These are phyloP conservation scores for Epichloe glyceriae DNA, from an alignment of 2,329 filamentous ascomycete genomes.

Conservation along the genomic window DNA sequence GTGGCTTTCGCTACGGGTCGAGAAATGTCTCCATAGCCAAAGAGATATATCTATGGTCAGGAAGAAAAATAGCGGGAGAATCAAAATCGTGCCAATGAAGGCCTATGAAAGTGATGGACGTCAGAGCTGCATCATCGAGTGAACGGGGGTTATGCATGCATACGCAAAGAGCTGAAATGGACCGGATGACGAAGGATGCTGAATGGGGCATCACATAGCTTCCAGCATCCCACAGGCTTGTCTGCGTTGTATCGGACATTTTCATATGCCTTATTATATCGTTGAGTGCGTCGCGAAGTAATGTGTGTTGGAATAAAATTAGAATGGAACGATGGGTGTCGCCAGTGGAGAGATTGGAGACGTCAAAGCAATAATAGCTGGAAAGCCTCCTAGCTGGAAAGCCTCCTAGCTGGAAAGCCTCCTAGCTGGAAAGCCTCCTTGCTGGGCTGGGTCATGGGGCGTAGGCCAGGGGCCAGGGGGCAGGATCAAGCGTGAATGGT, in stretches of 20 bases:
- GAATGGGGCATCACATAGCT: constrained; percentile 17
- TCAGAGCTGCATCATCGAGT: constrained; percentile 3
- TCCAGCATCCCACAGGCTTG: constrained; percentile 15
- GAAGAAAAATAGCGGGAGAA: constrained; percentile 33
- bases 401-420: neutral
- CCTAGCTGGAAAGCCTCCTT: neutral
- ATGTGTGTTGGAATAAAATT: neutral
- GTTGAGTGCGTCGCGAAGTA: neutral
- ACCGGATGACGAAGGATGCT: constrained; percentile 18
- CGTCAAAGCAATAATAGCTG: neutral
- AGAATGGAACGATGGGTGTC: neutral
- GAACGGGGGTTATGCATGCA: constrained; percentile 7
- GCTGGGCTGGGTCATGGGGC: neutral
- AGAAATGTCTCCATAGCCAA: constrained; percentile 37
- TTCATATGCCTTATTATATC: neutral
- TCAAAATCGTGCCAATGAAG: constrained; percentile 31
- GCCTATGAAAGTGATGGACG: constrained; percentile 19
- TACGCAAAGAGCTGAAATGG: constrained; percentile 27
- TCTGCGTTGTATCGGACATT: constrained; percentile 15
- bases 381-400: neutral
- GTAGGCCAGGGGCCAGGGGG: neutral
- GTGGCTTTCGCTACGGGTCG: constrained; percentile 8
- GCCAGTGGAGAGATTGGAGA: neutral
- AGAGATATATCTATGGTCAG: constrained; percentile 38
- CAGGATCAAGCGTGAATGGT: neutral